Conservation (phyloP, 768 basidiomycete genomes). For the Macrolepiota dolichaula region DNA sequence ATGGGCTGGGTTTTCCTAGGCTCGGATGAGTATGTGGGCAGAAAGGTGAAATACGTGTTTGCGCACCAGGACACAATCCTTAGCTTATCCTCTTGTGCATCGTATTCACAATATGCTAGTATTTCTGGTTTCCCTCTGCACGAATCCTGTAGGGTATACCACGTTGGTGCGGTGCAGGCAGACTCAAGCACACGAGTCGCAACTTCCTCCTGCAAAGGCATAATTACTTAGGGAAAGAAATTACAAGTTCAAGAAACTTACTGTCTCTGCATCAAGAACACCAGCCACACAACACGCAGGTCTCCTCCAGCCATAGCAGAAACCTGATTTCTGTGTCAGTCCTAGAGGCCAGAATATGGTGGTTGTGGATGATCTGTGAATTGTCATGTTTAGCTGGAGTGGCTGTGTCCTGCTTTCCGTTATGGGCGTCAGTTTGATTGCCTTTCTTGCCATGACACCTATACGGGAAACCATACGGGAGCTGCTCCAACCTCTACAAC, state of each 20-base stretch:
- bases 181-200: neutral
- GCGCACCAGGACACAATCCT: constrained; percentile 19
- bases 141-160: constrained; percentile 22
- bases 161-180: constrained; percentile 13
- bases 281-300: constrained; percentile 53
- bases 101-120: constrained; percentile 30
- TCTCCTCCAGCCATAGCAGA: constrained; percentile 57
- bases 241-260: neutral
- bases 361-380: constrained; percentile 16
- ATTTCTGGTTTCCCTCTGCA: constrained; percentile 30
- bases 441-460: constrained; percentile 15
- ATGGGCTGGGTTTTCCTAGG: constrained; percentile 15
- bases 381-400: too few relatives aligned
- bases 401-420: neutral
- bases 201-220: neutral
- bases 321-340: constrained; percentile 35
- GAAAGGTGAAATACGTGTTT: constrained; percentile 10
- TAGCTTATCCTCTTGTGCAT: neutral
- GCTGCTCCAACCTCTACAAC: constrained; percentile 54
- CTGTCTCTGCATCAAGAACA: constrained; percentile 28
- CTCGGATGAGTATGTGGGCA: neutral
- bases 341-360: constrained; percentile 62
- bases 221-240: neutral
- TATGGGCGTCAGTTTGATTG: neutral
- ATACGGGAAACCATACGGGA: constrained; percentile 30